Evolutionary conservation across 768 basidiomycete genomes (phyloP).

Genomic region (Tulasnella sp.): DNA sequence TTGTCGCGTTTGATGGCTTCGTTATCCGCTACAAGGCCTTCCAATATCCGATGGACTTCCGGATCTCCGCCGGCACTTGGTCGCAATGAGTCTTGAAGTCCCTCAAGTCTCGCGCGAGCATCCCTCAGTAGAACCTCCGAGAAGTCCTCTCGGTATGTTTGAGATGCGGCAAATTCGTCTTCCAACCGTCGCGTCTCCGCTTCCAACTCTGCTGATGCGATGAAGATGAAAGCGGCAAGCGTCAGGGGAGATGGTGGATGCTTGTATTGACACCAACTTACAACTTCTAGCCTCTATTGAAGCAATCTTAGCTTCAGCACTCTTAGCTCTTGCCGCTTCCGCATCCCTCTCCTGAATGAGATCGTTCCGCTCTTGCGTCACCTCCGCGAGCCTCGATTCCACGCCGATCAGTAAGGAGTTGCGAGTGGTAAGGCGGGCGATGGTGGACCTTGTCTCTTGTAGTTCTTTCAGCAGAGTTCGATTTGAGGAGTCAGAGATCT

Average conservation of each 20-base stretch:
- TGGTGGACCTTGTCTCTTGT: slow-evolving; percentile 54
- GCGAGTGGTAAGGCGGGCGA: slow-evolving; percentile 56
- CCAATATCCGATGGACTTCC: slow-evolving; percentile 59
- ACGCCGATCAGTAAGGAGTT: slow-evolving; percentile 59
- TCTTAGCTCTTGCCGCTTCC: slow-evolving; percentile 51
- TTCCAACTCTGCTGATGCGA: slow-evolving; percentile 62
- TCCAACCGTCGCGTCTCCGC: slow-evolving; percentile 53
- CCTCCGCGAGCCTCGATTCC: slow-evolving; percentile 51
- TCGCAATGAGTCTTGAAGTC: slow-evolving; percentile 47
- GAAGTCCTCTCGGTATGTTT: slow-evolving; percentile 47
- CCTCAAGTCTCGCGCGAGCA: slow-evolving; percentile 50
- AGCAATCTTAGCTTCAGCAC: slow-evolving; percentile 55
- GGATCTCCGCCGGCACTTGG: slow-evolving; percentile 7
- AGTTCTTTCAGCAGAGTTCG: slow-evolving; percentile 63
- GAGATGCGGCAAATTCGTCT: slow-evolving; percentile 49
- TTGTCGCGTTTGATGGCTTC: slow-evolving; percentile 74
- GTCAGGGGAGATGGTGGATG: neutral
- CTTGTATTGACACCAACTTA: slow-evolving; percentile 26
- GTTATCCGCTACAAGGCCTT: slow-evolving; percentile 78
- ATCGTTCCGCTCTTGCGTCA: slow-evolving; percentile 71
- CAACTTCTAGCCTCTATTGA: slow-evolving; percentile 58
- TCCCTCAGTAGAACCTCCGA: slow-evolving; percentile 58
- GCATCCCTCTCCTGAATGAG: slow-evolving; percentile 61
- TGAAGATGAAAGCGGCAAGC: neutral
- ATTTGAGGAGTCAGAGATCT: slow-evolving; percentile 69